Percentiles rank a stretch among this genome's conserved stretches.
phyloP scores from a whole-genome alignment of 78 protist species.

The Anaeramoeba ignava region DNA sequence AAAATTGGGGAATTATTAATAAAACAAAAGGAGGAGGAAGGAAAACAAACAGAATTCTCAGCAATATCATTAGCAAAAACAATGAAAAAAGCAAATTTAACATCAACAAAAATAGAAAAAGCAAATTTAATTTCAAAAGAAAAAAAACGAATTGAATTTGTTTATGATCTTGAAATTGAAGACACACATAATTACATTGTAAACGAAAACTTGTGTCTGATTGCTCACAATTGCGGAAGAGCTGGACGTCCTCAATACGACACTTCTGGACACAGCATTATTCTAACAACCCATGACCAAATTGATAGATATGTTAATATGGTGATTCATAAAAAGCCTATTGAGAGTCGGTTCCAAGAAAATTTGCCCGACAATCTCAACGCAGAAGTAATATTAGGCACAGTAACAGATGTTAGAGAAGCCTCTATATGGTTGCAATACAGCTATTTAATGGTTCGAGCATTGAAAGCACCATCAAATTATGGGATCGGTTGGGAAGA shows the following conservation, averaged over 20 bases:
- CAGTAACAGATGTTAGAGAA: slow-evolving; percentile 71
- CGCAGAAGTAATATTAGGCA: slow-evolving; percentile 95
- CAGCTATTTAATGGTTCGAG: slow-evolving; percentile 81
- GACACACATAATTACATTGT: no score
- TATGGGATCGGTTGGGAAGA: slow-evolving; percentile 64
- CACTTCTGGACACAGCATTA: slow-evolving; percentile 73
- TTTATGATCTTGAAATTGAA: no score
- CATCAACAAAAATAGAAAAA: no score
- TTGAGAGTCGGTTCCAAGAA: slow-evolving; percentile 12
- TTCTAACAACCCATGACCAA: slow-evolving; percentile 75
- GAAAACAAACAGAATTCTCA: no score
- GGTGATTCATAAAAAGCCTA: slow-evolving; percentile 18
- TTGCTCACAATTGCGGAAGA: slow-evolving; percentile 75
- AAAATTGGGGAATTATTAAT: no score
- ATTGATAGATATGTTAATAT: slow-evolving; percentile 57
- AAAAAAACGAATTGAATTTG: no score
- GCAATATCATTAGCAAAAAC: no score
- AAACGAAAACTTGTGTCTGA: background rate
- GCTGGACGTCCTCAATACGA: slow-evolving; percentile 99
- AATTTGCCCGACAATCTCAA: slow-evolving; percentile 69
- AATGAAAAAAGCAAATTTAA: no score
- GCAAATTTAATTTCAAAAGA: no score
- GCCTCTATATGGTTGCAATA: slow-evolving; percentile 86
- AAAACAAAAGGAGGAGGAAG: no score
- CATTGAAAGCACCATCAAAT: slow-evolving; percentile 71